These are phyloP conservation scores for Cercospora janseana DNA, from an alignment of 2,329 filamentous ascomycete species.

Conservation along the genomic window DNA sequence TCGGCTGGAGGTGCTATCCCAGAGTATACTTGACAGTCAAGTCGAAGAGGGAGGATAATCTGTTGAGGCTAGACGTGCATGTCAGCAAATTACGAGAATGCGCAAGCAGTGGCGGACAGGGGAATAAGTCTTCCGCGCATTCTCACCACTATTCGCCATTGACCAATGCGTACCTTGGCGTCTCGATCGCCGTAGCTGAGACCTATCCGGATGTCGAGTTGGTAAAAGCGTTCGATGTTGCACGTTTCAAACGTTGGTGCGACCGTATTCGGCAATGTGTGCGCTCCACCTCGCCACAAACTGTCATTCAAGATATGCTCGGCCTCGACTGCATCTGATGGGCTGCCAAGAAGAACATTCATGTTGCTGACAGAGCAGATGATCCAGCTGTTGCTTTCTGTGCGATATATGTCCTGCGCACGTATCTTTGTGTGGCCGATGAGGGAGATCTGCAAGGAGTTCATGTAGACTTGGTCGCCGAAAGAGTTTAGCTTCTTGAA, in stretches of 20 bases:
- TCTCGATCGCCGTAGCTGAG: conserved; percentile 65
- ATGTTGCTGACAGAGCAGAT: conserved; percentile 71
- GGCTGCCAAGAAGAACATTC: conserved; percentile 64
- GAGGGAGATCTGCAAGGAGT: conserved; percentile 77
- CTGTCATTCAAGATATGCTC: conserved; percentile 52
- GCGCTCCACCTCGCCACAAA: conserved; percentile 63
- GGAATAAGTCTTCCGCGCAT: conserved; percentile 1
- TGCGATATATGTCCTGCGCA: conserved; percentile 70
- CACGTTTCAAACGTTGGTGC: conserved; percentile 85
- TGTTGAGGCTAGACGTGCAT: conserved; percentile 52
- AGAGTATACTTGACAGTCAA: conserved; percentile 79
- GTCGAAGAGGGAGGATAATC: conserved; percentile 73
- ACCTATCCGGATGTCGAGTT: conserved; percentile 77
- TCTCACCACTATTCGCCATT: conserved; percentile 28
- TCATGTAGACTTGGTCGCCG: conserved; percentile 69
- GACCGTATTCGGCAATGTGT: conserved; percentile 77
- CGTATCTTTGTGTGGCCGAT: conserved; percentile 76
- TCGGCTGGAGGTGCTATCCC: conserved; percentile 79
- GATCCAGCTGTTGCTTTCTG: conserved; percentile 72
- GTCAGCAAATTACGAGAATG: neutral
- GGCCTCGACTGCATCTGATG: conserved; percentile 57
- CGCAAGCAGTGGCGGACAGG: neutral
- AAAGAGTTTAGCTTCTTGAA: conserved; percentile 72
- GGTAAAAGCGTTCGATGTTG: conserved; percentile 79
- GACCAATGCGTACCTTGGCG: conserved; percentile 44